Conservation (phyloP, 768 basidiomycete genomes). For the Lactarius vividus region DNA sequence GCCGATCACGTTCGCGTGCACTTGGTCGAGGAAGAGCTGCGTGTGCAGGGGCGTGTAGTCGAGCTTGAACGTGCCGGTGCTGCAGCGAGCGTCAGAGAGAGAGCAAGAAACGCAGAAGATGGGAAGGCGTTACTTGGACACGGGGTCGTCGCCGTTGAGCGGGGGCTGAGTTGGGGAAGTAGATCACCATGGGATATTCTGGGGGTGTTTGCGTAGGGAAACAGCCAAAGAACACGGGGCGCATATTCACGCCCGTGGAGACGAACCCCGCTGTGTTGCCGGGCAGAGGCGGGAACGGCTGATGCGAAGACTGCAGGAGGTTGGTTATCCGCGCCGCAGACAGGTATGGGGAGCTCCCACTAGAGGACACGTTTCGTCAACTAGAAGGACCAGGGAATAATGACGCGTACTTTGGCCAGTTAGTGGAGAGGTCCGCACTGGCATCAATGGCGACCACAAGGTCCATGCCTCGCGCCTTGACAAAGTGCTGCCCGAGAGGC, state of each 20-base stretch:
- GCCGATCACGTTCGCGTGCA: conserved; percentile 49
- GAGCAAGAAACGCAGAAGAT: background rate
- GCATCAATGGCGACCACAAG: conserved; percentile 75
- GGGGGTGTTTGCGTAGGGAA: conserved; percentile 47
- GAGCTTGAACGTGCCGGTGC: conserved; percentile 58
- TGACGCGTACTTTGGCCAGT: conserved; percentile 62
- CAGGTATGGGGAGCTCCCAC: conserved; percentile 52
- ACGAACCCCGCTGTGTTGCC: conserved; percentile 50
- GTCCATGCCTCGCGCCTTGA: conserved; percentile 66
- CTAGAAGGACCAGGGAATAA: background rate
- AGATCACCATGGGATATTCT: conserved; percentile 67
- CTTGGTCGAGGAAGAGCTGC: conserved; percentile 59
- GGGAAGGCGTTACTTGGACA: conserved; percentile 51
- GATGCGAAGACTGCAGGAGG: conserved; percentile 49
- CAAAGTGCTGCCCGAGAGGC: conserved; percentile 68
- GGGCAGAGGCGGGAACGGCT: conserved; percentile 65
- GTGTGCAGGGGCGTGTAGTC: conserved; percentile 56
- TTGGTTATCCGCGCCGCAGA: conserved; percentile 45
- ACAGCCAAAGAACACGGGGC: conserved; percentile 82
- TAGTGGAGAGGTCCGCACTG: conserved; percentile 52
- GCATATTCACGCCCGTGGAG: conserved; percentile 56
- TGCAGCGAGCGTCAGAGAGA: conserved; percentile 31
- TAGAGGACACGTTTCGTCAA: conserved; percentile 29
- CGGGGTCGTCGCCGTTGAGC: conserved; percentile 54
- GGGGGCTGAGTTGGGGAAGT: conserved; percentile 79